These are phyloP conservation scores for Penicillium soppii DNA, from an alignment of 495 filamentous ascomycete genomes.

Conservation along the genomic window DNA sequence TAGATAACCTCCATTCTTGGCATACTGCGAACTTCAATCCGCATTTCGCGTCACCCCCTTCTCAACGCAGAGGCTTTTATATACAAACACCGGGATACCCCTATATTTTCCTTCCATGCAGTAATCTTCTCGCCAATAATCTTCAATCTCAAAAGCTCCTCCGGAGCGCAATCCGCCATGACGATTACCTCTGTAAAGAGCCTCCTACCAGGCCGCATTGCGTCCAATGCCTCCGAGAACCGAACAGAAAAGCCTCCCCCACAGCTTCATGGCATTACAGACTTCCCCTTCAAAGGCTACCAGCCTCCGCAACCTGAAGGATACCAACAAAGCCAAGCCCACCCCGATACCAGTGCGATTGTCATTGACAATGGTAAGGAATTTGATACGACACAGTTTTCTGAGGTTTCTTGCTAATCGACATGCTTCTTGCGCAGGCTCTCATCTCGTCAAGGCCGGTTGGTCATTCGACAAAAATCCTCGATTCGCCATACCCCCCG, in stretches of 20 bases:
- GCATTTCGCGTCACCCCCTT: too few relatives aligned
- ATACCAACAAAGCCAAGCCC: constrained; percentile 58
- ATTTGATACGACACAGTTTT: neutral
- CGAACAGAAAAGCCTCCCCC: constrained; percentile 48
- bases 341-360: constrained; percentile 65
- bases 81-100: too few relatives aligned
- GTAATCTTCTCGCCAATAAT: constrained; percentile 17
- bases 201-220: constrained; percentile 34
- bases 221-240: constrained; percentile 33
- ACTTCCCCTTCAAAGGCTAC: constrained; percentile 77
- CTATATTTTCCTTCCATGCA: constrained; percentile 26
- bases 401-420: neutral
- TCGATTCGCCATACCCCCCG: constrained; percentile 75
- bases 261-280: constrained; percentile 56
- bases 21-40: constrained; percentile 13
- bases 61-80: too few relatives aligned
- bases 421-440: constrained; percentile 54
- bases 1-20: constrained; percentile 17
- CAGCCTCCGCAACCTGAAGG: constrained; percentile 66
- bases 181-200: constrained; percentile 49
- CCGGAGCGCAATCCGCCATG: constrained; percentile 38
- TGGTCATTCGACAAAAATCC: constrained; percentile 89
- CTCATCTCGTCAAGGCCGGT: constrained; percentile 83
- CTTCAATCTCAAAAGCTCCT: constrained; percentile 28
- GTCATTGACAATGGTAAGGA: constrained; percentile 94